Evolutionary conservation across 495 filamentous ascomycete species (phyloP), one percentile per base, ranked within the genome.

Genomic region (Aspergillus heteromorphus): DNA sequence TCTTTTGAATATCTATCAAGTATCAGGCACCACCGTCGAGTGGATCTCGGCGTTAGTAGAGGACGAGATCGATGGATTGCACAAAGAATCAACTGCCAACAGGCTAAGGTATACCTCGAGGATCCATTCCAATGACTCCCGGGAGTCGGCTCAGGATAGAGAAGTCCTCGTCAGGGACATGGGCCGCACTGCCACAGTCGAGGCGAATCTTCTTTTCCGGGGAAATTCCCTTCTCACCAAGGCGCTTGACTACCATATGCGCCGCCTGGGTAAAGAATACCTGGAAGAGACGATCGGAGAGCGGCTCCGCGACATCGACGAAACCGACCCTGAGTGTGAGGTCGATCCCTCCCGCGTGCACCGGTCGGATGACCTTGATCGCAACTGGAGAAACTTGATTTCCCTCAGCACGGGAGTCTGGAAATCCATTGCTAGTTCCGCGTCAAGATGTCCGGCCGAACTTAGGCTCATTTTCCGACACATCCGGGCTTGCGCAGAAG

Each of bases 171-270:
- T 87, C 8, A 73, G 83, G 50, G 80, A 83, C 56, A 61, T 83
- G 52, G 78, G 79, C n/a, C 74, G 79, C 51, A 76, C 78, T 25
- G 79, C 79, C 16, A 79, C 77, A 2, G 68, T 79, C 21, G 93
- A 99, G 64, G 95, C 93, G 11, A 97, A 97, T 64, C 82, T 97
- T 10, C 83, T 99, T 1, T 99, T 99, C 63, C 82, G 93, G 31
- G 93, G 93, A 40, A 99, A 99, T 67, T 92, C 92, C 0, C 74
- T 99, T 19, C 81, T 97, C 40, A 99, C 95, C 1, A 95, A 96
- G 68, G 85, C 92, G 6, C 78, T 99, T 31, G 93, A 99, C 64
- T 84, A 86, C 42, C 91, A 99, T 65, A 97, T 97, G 95, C 87
- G 91, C 55, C 84, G 93, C 31, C 76, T 97, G 10, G 93, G 93